phyloP scores from a whole-genome alignment of 1,284 basidiomycete species.

The Bondarzewia mesenterica region DNA sequence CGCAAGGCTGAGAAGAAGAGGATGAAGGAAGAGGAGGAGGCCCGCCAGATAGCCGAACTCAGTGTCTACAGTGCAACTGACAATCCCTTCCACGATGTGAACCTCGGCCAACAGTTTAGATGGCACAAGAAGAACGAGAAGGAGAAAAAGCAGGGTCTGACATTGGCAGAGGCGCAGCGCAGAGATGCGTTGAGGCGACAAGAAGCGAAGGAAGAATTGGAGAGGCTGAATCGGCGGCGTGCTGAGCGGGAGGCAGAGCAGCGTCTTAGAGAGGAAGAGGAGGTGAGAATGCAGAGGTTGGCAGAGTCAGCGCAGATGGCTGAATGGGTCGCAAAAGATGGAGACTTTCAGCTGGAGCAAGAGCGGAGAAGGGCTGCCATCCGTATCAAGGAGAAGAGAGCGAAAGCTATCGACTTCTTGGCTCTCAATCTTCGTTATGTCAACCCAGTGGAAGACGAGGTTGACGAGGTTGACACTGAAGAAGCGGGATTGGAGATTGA shows the following conservation, averaged over 20 bases:
- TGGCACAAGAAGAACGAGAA: conserved; percentile 99
- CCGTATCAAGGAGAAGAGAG: conserved; percentile 90
- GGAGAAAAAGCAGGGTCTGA: conserved; percentile 84
- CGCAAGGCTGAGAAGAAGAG: conserved; percentile 80
- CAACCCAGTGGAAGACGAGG: conserved; percentile 56
- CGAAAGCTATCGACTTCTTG: conserved; percentile 92
- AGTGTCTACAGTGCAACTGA: conserved; percentile 91
- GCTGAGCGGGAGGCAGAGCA: conserved; percentile 91
- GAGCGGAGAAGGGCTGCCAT: conserved; percentile 88
- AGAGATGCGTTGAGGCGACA: conserved; percentile 76
- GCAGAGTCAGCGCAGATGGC: conserved; percentile 96
- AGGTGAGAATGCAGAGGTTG: conserved; percentile 77
- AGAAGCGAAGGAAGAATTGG: conserved; percentile 94
- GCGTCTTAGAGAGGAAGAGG: conserved; percentile 86
- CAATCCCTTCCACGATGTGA: conserved; percentile 97
- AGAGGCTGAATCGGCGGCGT: conserved; percentile 81
- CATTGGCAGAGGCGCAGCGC: conserved; percentile 70
- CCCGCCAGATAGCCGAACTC: conserved; percentile 79
- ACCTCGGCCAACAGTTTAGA: conserved; percentile 89
- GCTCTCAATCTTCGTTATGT: conserved; percentile 90
- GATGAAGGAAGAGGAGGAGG: conserved; percentile 78
- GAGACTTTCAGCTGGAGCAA: conserved; percentile 95
- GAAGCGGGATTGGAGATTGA: conserved; percentile 94
- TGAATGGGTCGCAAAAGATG: conserved; percentile 96
- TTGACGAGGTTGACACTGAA: conserved; percentile 60